Evolutionary conservation across 495 filamentous ascomycete genomes (phyloP), one percentile per base, ranked within the genome.

Genomic region (Hyaloscypha finlandica): DNA sequence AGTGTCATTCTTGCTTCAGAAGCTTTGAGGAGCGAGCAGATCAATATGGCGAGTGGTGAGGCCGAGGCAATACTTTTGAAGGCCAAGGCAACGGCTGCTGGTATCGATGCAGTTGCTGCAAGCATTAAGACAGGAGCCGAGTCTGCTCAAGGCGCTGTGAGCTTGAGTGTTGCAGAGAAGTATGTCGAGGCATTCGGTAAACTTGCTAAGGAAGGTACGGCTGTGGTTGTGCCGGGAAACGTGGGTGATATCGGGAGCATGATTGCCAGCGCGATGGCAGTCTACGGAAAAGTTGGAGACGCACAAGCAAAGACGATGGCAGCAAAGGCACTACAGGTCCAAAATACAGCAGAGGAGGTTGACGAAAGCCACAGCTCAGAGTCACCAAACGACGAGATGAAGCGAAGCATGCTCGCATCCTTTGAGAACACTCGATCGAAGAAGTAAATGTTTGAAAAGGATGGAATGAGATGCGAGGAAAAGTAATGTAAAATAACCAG

Each of bases 181-280:
- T 99, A 98, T 70, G 96, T 99, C 33, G 94, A 97, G 59, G 95
- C 95, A 2, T 99, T 97, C 77, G 90, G 86, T 55, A 91, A 91
- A 61, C 79, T 99, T 67, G 95, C 95, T 42, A 93, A 92, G 77
- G 92, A 98, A 81, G 91, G 94, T 65, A 99, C 95, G 12, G 88
- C 93, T 2, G 90, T 98, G 29, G 91, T 99, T 35, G 94, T 99
- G 9, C 95, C 95, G 1, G 95, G 96, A 0, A 97, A 99, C 77
- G 90, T 98, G 42, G 95, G 96, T n/a, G 95, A 99, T 76, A 90
- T 99, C 61, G 90, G 92, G 29, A 89, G 92, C 35, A 97, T 99
- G 96, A 97, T 99, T 80, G 92, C 96, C 31, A 96, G 90, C 39
- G 95, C 93, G 6, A 89, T 99, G 85, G 90, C 92, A 33, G 93